phyloP scores from a whole-genome alignment of 768 basidiomycete genomes.

The Amanita inopinata region DNA sequence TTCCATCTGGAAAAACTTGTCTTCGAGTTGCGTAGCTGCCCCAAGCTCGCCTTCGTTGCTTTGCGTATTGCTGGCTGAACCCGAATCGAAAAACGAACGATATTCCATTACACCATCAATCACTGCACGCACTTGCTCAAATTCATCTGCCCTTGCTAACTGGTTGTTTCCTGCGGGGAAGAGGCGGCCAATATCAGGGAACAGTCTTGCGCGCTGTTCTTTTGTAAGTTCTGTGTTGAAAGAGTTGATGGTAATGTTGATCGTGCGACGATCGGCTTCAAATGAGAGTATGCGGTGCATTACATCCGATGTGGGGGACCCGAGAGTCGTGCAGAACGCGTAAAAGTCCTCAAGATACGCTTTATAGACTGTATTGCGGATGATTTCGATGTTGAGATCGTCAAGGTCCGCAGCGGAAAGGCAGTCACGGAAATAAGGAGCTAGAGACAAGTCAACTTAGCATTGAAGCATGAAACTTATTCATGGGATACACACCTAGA shows the following conservation, averaged over 20 bases:
- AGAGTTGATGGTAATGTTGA: slow-evolving; percentile 99
- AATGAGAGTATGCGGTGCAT: slow-evolving; percentile 91
- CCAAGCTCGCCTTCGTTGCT: slow-evolving; percentile 33
- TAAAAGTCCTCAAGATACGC: slow-evolving; percentile 98
- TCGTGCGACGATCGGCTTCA: slow-evolving; percentile 92
- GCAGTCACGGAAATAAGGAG: slow-evolving; percentile 95
- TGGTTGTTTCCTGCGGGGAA: slow-evolving; percentile 95
- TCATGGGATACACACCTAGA: slow-evolving; percentile 51
- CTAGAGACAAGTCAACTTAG: slow-evolving; percentile 23
- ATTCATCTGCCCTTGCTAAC: slow-evolving; percentile 88
- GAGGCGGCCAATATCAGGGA: slow-evolving; percentile 87
- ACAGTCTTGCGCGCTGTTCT: slow-evolving; percentile 89
- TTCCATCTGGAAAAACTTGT: slow-evolving; percentile 90
- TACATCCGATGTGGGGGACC: slow-evolving; percentile 79
- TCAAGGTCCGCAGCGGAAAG: slow-evolving; percentile 93
- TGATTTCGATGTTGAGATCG: slow-evolving; percentile 98
- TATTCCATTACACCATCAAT: slow-evolving; percentile 90
- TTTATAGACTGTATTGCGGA: slow-evolving; percentile 98
- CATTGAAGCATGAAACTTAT: not conserved
- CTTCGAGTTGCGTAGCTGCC: slow-evolving; percentile 69
- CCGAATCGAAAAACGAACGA: slow-evolving; percentile 71
- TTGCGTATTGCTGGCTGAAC: slow-evolving; percentile 21
- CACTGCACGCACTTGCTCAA: slow-evolving; percentile 83
- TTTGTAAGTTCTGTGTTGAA: slow-evolving; percentile 93
- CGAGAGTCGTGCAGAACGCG: slow-evolving; percentile 67